Evolutionary conservation across 2,329 filamentous ascomycete genomes (phyloP), one percentile per base, ranked within the genome.

Genomic region (Talaromyces sp.): DNA sequence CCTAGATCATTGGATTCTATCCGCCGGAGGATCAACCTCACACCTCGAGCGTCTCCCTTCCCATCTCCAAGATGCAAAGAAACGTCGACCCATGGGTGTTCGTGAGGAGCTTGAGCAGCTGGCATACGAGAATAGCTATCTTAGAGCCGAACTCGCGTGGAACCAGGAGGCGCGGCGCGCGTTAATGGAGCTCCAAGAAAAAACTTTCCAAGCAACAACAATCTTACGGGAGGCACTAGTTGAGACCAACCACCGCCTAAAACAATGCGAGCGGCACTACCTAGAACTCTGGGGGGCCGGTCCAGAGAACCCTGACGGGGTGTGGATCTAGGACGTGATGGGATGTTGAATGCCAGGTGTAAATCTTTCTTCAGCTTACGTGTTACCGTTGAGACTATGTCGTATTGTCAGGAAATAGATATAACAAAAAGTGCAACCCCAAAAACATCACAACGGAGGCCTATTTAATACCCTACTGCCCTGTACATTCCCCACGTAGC

Each of bases 51-150:
- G 16, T 9, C 53, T 61, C 33, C 30, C 53, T 47, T 61, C 59
- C 28, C 36, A 14, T 23, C 59, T 61, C 18, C 36, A 61, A 40
- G 16, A 61, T 14, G 57, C 51, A 12, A 61, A 61, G 54, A 27
- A 47, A n/a, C 53, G 52, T 33, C 31, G 31, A 14, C 36, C 53
- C 18, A 30, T 33, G n/a, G 30, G 47, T 36, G 28, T 52, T n/a
- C 27, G 55, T 28, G 16, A 56, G 14, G 42, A 61, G 18, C 14
- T 61, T 6, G 42, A 61, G 28, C 27, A 61, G 16, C 30, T 61
- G 6, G 59, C 30, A 3, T 61, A 61, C 18, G 27, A 61, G 23
- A 61, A 57, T 30, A 61, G 59, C 36, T 61, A 61, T 52, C 53
- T 61, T 4, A 56, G 40, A 33, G 31, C 42, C 4, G 47, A 61